A percentile compares a stretch with the other conserved stretches of the same genome.
Conservation (phyloP, 1,284 basidiomycete species). For the Gymnopus androsaceus region DNA sequence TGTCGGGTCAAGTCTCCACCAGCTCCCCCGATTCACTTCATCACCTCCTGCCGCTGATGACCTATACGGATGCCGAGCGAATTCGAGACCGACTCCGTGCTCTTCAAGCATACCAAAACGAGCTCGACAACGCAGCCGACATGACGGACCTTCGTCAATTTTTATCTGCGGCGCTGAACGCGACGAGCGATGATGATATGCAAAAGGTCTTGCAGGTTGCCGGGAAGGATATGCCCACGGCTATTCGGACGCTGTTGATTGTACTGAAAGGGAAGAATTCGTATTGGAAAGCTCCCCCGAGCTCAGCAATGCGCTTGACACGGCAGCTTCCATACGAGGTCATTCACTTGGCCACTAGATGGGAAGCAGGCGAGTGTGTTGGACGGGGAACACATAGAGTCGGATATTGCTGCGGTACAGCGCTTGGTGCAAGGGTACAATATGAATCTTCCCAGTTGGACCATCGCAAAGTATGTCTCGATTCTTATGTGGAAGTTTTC, state of each 20-base stretch:
- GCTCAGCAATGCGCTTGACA: not conserved
- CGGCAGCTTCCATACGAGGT: not conserved
- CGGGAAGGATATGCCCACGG: conserved; percentile 13
- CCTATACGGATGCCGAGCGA: conserved; percentile 10
- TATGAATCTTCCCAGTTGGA: conserved; percentile 8
- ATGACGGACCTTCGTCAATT: conserved; percentile 7
- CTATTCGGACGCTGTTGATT: conserved; percentile 9
- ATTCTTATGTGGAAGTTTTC: too few species aligned
- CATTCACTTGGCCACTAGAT: conserved; percentile 17
- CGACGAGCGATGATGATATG: conserved; percentile 10
- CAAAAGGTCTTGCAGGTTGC: conserved; percentile 12
- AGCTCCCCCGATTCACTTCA: not conserved
- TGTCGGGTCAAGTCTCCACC: not conserved
- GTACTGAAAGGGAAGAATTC: conserved; percentile 5
- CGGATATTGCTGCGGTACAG: conserved; percentile 4
- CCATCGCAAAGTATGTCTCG: conserved; percentile 12
- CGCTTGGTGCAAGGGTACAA: conserved; percentile 4
- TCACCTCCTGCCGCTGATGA: conserved; percentile 6
- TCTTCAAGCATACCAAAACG: conserved; percentile 13
- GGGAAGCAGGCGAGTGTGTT: conserved; percentile 6
- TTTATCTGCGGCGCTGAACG: conserved; percentile 5
- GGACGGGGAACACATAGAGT: conserved; percentile 10
- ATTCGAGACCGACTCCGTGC: conserved; percentile 7
- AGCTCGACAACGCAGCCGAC: conserved; percentile 15
- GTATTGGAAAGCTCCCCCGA: not conserved